Evolutionary conservation across 2,329 filamentous ascomycete genomes (phyloP).

Genomic region (Paecilomyces niveus): DNA sequence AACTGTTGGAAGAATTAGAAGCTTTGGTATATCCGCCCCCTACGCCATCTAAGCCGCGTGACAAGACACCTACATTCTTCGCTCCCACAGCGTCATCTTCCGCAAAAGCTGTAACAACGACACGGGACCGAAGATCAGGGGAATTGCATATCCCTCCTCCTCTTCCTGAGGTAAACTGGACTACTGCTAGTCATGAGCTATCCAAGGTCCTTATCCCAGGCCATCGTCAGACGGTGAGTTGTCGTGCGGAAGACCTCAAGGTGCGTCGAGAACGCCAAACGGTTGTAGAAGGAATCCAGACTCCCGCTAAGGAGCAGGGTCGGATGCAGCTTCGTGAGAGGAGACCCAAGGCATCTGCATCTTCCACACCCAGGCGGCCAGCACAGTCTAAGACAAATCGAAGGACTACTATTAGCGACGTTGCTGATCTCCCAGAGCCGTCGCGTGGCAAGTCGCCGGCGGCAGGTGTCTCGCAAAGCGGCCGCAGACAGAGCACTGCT

Average conservation of each 20-base stretch:
- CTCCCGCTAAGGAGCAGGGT: constrained; percentile 43
- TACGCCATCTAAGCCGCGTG: constrained; percentile 49
- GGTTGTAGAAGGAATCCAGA: constrained; percentile 36
- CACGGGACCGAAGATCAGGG: constrained; percentile 45
- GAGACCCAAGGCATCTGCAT: constrained; percentile 43
- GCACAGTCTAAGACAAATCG: constrained; percentile 41
- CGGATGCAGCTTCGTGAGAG: constrained; percentile 69
- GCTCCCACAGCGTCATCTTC: constrained; percentile 83
- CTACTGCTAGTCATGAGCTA: constrained; percentile 73
- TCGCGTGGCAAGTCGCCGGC: constrained; percentile 15
- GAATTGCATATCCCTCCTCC: constrained; percentile 53
- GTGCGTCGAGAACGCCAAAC: constrained; percentile 61
- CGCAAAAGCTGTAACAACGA: constrained; percentile 66
- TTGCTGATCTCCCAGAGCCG: constrained; percentile 39
- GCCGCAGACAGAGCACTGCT: constrained; percentile 1
- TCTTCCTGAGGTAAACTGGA: constrained; percentile 78
- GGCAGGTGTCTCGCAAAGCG: constrained; percentile 4
- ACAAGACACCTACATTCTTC: constrained; percentile 65
- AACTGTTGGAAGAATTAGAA: constrained; percentile 64
- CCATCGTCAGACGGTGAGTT: constrained; percentile 68
- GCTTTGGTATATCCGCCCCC: constrained; percentile 46
- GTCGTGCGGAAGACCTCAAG: constrained; percentile 69
- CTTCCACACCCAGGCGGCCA: constrained; percentile 46
- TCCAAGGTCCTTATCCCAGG: constrained; percentile 74
- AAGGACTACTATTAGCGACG: constrained; percentile 55